Evolutionary conservation across 768 basidiomycete genomes (phyloP).

Genomic region (Boletales sp.): DNA sequence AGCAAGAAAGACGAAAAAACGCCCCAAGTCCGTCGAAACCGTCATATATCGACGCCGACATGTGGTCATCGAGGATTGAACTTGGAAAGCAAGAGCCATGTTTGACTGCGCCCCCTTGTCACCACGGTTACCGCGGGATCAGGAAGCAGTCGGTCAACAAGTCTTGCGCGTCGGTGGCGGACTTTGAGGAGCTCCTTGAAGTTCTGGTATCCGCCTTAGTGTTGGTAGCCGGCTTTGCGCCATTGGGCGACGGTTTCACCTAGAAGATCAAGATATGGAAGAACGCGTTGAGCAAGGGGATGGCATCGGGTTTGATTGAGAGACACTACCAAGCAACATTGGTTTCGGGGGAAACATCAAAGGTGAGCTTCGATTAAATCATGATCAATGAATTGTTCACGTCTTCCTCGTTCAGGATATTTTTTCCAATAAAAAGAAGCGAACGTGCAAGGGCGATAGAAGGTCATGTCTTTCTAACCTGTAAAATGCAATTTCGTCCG

Average conservation of each 20-base stretch:
- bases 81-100: slow-evolving; percentile 95
- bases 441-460: background rate
- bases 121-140: slow-evolving; percentile 95
- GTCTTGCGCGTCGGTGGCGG: slow-evolving; percentile 92
- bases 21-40: background rate
- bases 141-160: slow-evolving; percentile 96
- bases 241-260: slow-evolving; percentile 96
- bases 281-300: slow-evolving; percentile 96
- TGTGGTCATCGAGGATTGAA: slow-evolving; percentile 96
- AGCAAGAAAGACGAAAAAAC: background rate
- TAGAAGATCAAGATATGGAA: slow-evolving; percentile 99
- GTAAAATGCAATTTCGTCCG: slow-evolving; percentile 99
- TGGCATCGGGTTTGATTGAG: slow-evolving; percentile 95
- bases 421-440: slow-evolving; percentile 43
- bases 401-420: slow-evolving; percentile 93
- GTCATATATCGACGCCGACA: slow-evolving; percentile 81
- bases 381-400: slow-evolving; percentile 99
- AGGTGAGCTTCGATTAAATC: slow-evolving; percentile 97
- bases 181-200: slow-evolving; percentile 91
- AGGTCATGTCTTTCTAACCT: slow-evolving; percentile 46
- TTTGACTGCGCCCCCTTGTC: slow-evolving; percentile 95
- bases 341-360: slow-evolving; percentile 90
- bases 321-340: slow-evolving; percentile 89
- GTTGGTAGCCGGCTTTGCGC: slow-evolving; percentile 97
- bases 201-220: slow-evolving; percentile 98